phyloP scores from a whole-genome alignment of 495 filamentous ascomycete genomes.

The Neurospora tetraspora region DNA sequence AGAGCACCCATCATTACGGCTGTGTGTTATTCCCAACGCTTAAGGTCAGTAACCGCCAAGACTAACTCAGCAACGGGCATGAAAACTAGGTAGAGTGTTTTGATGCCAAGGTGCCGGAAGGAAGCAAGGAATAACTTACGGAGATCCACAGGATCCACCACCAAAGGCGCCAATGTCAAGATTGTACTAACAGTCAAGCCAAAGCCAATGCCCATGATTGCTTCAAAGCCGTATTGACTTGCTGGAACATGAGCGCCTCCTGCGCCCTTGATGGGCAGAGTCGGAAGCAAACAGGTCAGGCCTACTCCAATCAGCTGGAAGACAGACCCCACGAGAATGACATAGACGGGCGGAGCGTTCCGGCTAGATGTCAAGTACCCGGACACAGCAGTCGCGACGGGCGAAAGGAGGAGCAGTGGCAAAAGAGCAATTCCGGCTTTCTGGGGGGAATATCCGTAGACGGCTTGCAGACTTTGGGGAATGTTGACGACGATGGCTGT shows the following conservation, averaged over 20 bases:
- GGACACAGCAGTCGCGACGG: conserved; percentile 27
- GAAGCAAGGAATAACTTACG: conserved; percentile 20
- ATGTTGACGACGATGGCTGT: conserved; percentile 19
- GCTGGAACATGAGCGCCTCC: conserved; percentile 18
- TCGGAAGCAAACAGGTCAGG: conserved; percentile 29
- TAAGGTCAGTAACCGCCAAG: conserved; percentile 14
- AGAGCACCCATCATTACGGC: conserved; percentile 28
- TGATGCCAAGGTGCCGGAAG: not conserved
- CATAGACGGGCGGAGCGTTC: conserved; percentile 33
- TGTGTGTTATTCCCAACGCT: not conserved
- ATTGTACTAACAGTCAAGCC: conserved; percentile 31
- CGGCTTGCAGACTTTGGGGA: conserved; percentile 20
- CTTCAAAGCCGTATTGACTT: conserved; percentile 31
- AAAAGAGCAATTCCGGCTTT: conserved; percentile 26
- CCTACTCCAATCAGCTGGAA: conserved; percentile 38
- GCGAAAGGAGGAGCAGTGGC: conserved; percentile 29
- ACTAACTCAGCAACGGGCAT: conserved; percentile 12
- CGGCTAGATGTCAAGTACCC: conserved; percentile 23
- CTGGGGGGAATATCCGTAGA: conserved; percentile 13
- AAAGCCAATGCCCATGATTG: conserved; percentile 37
- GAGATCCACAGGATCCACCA: conserved; percentile 32
- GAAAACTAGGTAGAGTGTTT: not conserved
- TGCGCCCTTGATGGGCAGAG: not conserved
- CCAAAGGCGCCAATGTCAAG: conserved; percentile 28
- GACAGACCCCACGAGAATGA: conserved; percentile 30